Base-by-base conservation (phyloP, 371 early-diverging fungal genomes). In the Mortierella sp. region DNA sequence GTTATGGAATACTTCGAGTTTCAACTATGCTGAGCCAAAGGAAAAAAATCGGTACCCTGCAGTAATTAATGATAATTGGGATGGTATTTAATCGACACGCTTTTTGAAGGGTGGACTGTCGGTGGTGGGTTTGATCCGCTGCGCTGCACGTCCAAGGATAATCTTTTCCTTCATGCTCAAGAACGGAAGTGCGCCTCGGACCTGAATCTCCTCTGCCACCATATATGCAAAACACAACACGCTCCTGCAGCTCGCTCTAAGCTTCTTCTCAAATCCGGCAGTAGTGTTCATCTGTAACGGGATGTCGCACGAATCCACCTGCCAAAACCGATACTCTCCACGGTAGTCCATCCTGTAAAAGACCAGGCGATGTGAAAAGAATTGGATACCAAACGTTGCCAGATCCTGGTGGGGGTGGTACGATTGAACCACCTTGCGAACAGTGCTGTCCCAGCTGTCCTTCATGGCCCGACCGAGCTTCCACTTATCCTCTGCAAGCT, bases 371-470 rank as follows among this genome's bases (percentile, higher is more conserved):
- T 72, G 31, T 14, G 60, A 72, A 28, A 72, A 73, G 52, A 78
- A 72, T 10, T 72, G 78, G 10, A 73, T 7, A 24, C 78, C 73
- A 68, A 58, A 79, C 28, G 73, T 68, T 7, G 54, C 73, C 34
- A 79, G 24, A 47, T 58, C 44, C 7, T 55, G 68, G 16, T 79
- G 65, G 26, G 74, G 68, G 19, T 26, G 70, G 13, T 79, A 65
- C n/a, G 54, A 42, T 19, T 79, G 74, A 2, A 65, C 79, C 4
- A 73, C 44, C 57, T 74, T 73, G 31, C 58, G 50, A 6, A 73
- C 79, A 1, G 74, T 76, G 26, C 50, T 73, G 38, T 80, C 77
- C 76, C 76, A 80, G 38, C 76, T 76, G 26, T 80, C 70, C 58
- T 76, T 73, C 73, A 80, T 76, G 6, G 73, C 50, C 21, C 81